Base-by-base conservation (phyloP, 139 green algal species). In the Chlamydomonas sp. region DNA sequence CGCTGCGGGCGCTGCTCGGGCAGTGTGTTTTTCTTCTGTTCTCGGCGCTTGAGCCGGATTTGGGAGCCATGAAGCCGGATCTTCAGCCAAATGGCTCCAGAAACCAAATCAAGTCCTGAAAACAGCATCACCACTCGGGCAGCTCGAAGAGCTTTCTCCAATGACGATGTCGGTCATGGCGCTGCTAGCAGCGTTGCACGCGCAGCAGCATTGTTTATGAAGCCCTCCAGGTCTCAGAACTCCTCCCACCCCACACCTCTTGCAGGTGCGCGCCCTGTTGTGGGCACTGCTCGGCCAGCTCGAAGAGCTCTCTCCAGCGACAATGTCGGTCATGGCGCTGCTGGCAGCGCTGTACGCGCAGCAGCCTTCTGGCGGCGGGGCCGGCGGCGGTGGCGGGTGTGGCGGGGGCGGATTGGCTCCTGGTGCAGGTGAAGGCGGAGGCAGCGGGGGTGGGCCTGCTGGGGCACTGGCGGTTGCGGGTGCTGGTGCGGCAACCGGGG, bases 251-350 rank as follows among this genome's bases (percentile, higher is more conserved):
- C n/a, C n/a, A n/a, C n/a, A n/a, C n/a, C n/a, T n/a, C n/a, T n/a
- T n/a, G n/a, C n/a, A n/a, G n/a, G 65, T 90, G 49, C 63, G 74
- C n/a, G 31, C 30, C 10, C 62, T 78, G 48, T 77, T 96, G 50
- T 97, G 90, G 91, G 65, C 82, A 35, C 73, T 89, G 3, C 79
- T 98, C 49, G 71, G 76, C 2, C 74, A 84, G 3, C 74, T 96
- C 60, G 91, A 96, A 8, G 89, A 96, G 58, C 85, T 97, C 20
- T 91, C 79, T 37, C 80, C 88, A 0, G 90, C 91, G 10, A 90
- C 83, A 35, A 79, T 71, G 35, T 84, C 77, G 48, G 81, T 90
- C 22, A 88, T 95, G 73, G 67, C 76, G 10, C 81, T 97, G 48
- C 81, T 97, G 48, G 84, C 84, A 1, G 62, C 75, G 6, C 72